These are phyloP conservation scores for Hypseocharis bilobata DNA, from an alignment of 441 rosid species.

Conservation along the genomic window DNA sequence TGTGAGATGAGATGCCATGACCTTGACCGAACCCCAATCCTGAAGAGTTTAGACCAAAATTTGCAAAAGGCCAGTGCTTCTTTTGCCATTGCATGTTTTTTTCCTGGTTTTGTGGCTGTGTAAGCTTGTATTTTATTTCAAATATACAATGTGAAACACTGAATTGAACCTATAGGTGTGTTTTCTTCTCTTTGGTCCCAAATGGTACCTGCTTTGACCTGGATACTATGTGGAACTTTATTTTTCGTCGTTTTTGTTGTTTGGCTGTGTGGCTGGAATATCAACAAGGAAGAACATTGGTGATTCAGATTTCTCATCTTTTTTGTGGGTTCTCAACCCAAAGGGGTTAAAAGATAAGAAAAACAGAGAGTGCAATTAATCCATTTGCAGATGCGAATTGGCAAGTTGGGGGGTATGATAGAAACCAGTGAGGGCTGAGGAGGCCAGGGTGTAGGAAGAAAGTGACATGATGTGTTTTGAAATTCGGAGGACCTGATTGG, in stretches of 20 bases:
- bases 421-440: conserved; percentile 5
- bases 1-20: too few relatives aligned
- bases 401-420: conserved; percentile 13
- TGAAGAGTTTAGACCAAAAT: too few relatives aligned
- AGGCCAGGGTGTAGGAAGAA: conserved; percentile 21
- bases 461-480: conserved; percentile 6
- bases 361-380: not conserved
- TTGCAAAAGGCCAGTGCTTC: too few relatives aligned
- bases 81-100: too few relatives aligned
- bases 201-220: too few relatives aligned
- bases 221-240: too few relatives aligned
- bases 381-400: conserved; percentile 3
- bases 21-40: too few relatives aligned
- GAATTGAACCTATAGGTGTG: too few relatives aligned
- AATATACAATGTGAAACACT: too few relatives aligned
- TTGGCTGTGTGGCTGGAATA: not conserved
- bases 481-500: not conserved
- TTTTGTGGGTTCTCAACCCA: not conserved
- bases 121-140: too few relatives aligned
- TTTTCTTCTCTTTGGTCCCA: too few relatives aligned
- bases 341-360: not conserved
- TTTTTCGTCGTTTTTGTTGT: not conserved
- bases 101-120: too few relatives aligned
- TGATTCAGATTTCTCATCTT: not conserved
- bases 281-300: not conserved